phyloP scores from a whole-genome alignment of 2,329 filamentous ascomycete species.

The Didymella arachidicola region DNA sequence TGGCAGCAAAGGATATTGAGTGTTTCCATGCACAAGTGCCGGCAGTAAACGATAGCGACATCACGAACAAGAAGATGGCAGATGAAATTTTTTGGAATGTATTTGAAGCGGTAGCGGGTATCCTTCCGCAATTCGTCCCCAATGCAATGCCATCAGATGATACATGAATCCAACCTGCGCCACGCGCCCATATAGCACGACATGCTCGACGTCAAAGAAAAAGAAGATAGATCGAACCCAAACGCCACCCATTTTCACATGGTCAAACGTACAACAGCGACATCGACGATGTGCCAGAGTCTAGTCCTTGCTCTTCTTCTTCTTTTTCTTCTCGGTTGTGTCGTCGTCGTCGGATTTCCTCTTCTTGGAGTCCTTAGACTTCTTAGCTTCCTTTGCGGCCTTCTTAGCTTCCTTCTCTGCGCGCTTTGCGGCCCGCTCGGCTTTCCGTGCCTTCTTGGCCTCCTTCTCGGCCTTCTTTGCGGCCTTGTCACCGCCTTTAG shows the following conservation, averaged over 20 bases:
- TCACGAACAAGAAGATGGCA: background rate
- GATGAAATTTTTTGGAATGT: conserved; percentile 17
- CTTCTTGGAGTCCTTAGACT: conserved; percentile 62
- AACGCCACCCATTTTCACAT: conserved; percentile 27
- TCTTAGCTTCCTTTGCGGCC: conserved; percentile 59
- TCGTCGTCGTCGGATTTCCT: conserved; percentile 58
- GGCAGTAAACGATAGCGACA: background rate
- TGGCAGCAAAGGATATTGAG: too few species aligned
- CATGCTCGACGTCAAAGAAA: conserved; percentile 21
- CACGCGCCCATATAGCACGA: conserved; percentile 24
- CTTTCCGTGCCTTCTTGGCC: conserved; percentile 55
- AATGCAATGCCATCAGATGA: conserved; percentile 32
- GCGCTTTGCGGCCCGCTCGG: conserved; percentile 49
- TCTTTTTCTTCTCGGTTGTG: conserved; percentile 62
- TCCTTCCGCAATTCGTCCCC: conserved; percentile 14
- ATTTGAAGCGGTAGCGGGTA: conserved; percentile 23
- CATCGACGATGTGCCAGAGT: conserved; percentile 13
- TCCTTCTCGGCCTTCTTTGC: conserved; percentile 53
- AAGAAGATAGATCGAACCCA: conserved; percentile 23
- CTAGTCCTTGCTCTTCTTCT: conserved; percentile 63
- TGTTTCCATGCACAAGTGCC: too few species aligned
- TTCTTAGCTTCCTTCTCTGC: conserved; percentile 62
- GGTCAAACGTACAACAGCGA: conserved; percentile 20
- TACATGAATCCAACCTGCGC: conserved; percentile 30
- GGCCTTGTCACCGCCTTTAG: conserved; percentile 50